phyloP scores from a whole-genome alignment of 495 filamentous ascomycete species.

The Aspergillus funiculosus region DNA sequence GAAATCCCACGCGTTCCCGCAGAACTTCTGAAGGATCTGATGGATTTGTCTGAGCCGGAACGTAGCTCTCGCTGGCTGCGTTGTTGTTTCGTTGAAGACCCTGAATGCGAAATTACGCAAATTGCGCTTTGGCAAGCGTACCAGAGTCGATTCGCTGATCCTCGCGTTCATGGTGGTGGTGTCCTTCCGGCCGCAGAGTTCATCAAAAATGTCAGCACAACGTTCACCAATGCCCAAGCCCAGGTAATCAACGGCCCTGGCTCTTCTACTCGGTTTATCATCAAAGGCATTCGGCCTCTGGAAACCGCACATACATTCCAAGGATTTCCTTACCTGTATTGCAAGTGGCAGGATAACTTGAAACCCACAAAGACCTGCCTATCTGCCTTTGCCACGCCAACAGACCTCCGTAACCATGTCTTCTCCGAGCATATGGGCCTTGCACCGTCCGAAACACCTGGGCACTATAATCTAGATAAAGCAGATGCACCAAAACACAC shows the following conservation, averaged over 20 bases:
- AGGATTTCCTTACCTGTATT: slow-evolving; percentile 51
- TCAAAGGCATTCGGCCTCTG: slow-evolving; percentile 83
- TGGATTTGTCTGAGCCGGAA: slow-evolving; percentile 74
- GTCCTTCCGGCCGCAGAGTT: slow-evolving; percentile 88
- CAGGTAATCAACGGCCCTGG: slow-evolving; percentile 63
- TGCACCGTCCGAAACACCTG: slow-evolving; percentile 44
- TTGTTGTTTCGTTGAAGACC: slow-evolving; percentile 71
- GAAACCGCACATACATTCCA: slow-evolving; percentile 65
- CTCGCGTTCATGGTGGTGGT: slow-evolving; percentile 43
- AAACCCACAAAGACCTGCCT: slow-evolving; percentile 48
- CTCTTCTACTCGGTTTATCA: slow-evolving; percentile 74
- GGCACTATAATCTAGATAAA: slow-evolving; percentile 42
- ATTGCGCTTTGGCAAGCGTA: slow-evolving; percentile 97
- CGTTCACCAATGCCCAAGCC: slow-evolving; percentile 68
- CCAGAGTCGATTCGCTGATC: slow-evolving; percentile 67
- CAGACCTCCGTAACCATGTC: slow-evolving; percentile 70
- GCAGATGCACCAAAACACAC: slow-evolving; percentile 36
- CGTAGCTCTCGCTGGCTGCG: slow-evolving; percentile 76
- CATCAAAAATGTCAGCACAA: slow-evolving; percentile 87
- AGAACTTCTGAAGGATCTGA: slow-evolving; percentile 70
- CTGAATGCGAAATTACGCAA: slow-evolving; percentile 82
- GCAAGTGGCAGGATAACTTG: slow-evolving; percentile 48
- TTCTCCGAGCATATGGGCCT: slow-evolving; percentile 61
- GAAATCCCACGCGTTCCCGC: slow-evolving; percentile 70
- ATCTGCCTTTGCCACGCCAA: slow-evolving; percentile 52